Percentiles rank a stretch among this genome's conserved stretches.
Evolutionary conservation across 129 eudicot genomes (phyloP).

Genomic region (Escallonia herrerae): DNA sequence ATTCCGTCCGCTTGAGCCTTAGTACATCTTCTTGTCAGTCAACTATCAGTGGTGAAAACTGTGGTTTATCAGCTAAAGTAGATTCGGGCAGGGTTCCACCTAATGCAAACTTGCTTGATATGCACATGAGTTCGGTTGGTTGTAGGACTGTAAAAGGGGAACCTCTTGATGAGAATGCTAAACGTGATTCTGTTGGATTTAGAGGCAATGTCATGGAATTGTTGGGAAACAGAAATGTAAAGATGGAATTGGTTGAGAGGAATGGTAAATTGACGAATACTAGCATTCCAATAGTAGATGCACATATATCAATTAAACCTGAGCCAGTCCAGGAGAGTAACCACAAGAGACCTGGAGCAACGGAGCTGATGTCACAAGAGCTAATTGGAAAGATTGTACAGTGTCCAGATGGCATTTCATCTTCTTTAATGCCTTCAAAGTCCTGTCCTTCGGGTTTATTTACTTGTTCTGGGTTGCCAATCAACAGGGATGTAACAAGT

Average conservation of each 20-base stretch:
- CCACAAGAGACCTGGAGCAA: slow-evolving; percentile 1
- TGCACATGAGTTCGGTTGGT: slow-evolving; percentile 5
- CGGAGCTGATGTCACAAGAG: neutral
- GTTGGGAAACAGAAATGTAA: neutral
- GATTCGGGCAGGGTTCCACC: slow-evolving; percentile 5
- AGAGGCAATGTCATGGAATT: slow-evolving; percentile 9
- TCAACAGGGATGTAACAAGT: slow-evolving; percentile 15
- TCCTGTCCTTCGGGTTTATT: slow-evolving; percentile 14
- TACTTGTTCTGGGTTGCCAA: slow-evolving; percentile 18
- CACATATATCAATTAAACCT: slow-evolving; percentile 24
- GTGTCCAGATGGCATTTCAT: slow-evolving; percentile 21
- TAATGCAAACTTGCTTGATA: slow-evolving; percentile 10
- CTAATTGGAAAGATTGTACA: slow-evolving; percentile 17
- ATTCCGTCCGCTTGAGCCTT: slow-evolving; percentile 28
- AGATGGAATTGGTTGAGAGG: slow-evolving; percentile 21
- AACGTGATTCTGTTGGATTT: slow-evolving; percentile 11
- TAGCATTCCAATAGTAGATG: slow-evolving; percentile 12
- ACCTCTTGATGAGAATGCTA: slow-evolving; percentile 23
- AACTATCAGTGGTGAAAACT: slow-evolving; percentile 2
- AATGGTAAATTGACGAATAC: neutral
- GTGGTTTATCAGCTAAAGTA: slow-evolving; percentile 17
- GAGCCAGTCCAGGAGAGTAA: slow-evolving; percentile 21
- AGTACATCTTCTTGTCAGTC: slow-evolving; percentile 10
- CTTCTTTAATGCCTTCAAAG: slow-evolving; percentile 10
- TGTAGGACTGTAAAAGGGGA: slow-evolving; percentile 29